Evolutionary conservation across 2,329 filamentous ascomycete species (phyloP).

Genomic region (Ceratocystis harringtonii): DNA sequence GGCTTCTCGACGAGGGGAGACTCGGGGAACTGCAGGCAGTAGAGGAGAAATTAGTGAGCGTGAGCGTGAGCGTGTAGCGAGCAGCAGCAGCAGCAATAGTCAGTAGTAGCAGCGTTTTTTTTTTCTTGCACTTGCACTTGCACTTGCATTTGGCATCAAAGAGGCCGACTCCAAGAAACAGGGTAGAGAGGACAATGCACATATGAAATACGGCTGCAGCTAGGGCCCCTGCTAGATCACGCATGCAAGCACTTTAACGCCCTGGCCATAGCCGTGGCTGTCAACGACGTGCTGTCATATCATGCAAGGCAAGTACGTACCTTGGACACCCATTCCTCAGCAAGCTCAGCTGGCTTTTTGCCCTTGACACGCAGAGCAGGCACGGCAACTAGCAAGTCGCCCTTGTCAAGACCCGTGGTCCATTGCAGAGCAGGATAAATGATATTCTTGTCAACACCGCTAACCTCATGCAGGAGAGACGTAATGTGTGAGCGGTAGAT

Average conservation of each 20-base stretch:
- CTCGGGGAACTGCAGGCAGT: conserved; percentile 46
- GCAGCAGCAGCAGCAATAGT: too few species aligned
- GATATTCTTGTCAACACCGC: conserved; percentile 52
- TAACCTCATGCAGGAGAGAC: conserved; percentile 49
- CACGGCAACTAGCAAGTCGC: conserved; percentile 63
- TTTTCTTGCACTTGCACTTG: too few species aligned
- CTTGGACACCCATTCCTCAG: conserved; percentile 45
- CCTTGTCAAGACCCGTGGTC: conserved; percentile 67
- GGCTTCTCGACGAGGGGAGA: conserved; percentile 61
- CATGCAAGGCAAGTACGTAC: conserved; percentile 25
- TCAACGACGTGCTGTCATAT: background rate
- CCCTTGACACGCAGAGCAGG: conserved; percentile 68
- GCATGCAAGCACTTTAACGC: background rate
- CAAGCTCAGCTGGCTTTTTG: conserved; percentile 48
- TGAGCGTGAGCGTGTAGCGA: background rate
- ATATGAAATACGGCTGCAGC: background rate
- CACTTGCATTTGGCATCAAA: too few species aligned
- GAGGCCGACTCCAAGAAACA: background rate
- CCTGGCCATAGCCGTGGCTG: background rate
- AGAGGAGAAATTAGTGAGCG: background rate
- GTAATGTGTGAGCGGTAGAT: conserved; percentile 67
- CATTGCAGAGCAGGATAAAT: conserved; percentile 65
- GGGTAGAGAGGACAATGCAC: background rate
- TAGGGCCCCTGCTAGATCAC: background rate
- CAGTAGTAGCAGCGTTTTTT: too few species aligned